Evolutionary conservation across 805 yeast species (phyloP).

Genomic region (Ogataea dorogensis): DNA sequence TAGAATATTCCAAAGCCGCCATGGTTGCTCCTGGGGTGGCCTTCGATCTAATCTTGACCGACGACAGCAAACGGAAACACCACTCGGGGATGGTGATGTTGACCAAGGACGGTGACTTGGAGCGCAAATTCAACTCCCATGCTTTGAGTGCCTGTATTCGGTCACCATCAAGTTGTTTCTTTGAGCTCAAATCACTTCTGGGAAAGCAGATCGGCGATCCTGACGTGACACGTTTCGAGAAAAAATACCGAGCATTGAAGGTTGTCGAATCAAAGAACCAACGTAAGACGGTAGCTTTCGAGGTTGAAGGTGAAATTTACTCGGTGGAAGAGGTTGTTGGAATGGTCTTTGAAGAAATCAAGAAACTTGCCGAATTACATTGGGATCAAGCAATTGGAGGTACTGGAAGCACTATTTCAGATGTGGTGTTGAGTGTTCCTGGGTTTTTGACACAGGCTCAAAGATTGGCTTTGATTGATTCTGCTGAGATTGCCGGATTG

Average conservation of each 20-base stretch:
- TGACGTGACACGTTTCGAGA: constrained; percentile 45
- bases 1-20: constrained; percentile 81
- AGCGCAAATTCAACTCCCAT: constrained; percentile 77
- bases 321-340: constrained; percentile 78
- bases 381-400: constrained; percentile 54
- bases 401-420: constrained; percentile 52
- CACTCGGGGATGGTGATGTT: constrained; percentile 72
- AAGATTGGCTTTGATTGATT: constrained; percentile 69
- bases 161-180: constrained; percentile 66
- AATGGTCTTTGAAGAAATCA: constrained; percentile 72
- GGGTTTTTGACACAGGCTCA: constrained; percentile 62
- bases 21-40: constrained; percentile 89
- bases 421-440: constrained; percentile 76
- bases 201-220: constrained; percentile 58
- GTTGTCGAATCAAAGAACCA: constrained; percentile 40
- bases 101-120: constrained; percentile 44
- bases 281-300: constrained; percentile 58
- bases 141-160: constrained; percentile 68
- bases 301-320: constrained; percentile 38
- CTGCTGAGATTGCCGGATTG: constrained; percentile 68
- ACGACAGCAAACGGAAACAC: constrained; percentile 91
- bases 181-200: constrained; percentile 66
- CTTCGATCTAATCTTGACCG: constrained; percentile 82
- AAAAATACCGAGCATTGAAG: constrained; percentile 60
- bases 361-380: constrained; percentile 58